Evolutionary conservation across 768 basidiomycete species (phyloP), one percentile per base, ranked within the genome.

Genomic region (Leccinum fibrillosum): DNA sequence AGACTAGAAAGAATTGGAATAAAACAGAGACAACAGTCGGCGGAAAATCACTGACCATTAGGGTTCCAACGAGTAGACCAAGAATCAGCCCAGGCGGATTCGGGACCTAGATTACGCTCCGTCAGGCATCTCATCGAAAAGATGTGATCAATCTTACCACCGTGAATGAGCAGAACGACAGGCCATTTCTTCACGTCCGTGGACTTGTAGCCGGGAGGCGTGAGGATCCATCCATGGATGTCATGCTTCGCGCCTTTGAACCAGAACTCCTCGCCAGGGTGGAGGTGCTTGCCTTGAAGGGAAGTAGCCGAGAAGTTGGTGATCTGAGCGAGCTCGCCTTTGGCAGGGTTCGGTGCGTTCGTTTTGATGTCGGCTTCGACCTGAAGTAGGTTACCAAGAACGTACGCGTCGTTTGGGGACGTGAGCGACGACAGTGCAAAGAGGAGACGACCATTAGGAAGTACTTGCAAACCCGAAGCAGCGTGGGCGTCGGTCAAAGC

Each of bases 51-150:
- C 56, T 44, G 56, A 89, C 89, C 79, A 65, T 93, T 91, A 0
- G 88, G 90, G 73, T 97, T 98, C 95, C 95, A 96, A 54, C 93
- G 78, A 28, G 85, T 94, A 2, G 86, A 88, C 95, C 95, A 98
- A 47, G 84, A 80, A 67, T 97, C 94, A 62, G 86, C 85, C 94
- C 94, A 97, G 50, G 89, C 91, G 28, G 86, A 80, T 68, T 92
- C 88, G 5, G 90, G 89, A 17, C 88, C 86, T 77, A 74, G 69
- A 63, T 45, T 25, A 25, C 59, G 25, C 23, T 39, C 39, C 2
- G 13, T 63, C 10, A 58, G 55, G 28, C 26, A 28, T 26, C 19
- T 15, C 35, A 28, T 15, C 37, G 25, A 32, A 11, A 11, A 34
- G 15, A 19, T 34, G 42, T 7, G 17, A 52, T 52, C 17, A 2